Base-by-base conservation (phyloP, 495 filamentous ascomycete genomes). In the Evernia prunastri region DNA sequence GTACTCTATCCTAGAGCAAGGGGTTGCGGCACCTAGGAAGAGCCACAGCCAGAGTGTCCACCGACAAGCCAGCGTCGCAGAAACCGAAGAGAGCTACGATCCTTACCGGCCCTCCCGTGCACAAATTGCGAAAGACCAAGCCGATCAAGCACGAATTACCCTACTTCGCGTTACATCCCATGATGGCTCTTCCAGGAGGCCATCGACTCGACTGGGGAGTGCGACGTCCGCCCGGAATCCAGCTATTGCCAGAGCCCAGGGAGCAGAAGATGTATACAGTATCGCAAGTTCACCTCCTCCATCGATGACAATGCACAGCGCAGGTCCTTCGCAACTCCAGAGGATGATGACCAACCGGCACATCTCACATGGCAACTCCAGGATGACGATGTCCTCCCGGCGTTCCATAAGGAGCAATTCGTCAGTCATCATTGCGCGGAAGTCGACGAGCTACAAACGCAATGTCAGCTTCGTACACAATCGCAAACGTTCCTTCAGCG, bases 401-500 rank as follows among this genome's bases (percentile, higher is more conserved):
- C 76, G 77, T 58, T 84, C 83, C 5, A 58, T 81, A n/a, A 72
- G 79, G 20, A 87, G 75, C 71, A 80, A 82, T 64, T 78, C 82
- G 35, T 81, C 83, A 58, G 76, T 64, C 64, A n/a, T 56, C 64
- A 76, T 68, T 61, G n/a, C 56, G 68, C 37, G 74, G 75, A 49
- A 80, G 81, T 63, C 82, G 33, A 78, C 77, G 51, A 86, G 86
- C 63, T 82, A 85, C 68, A 93, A 85, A 70, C 86, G 92, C 12
- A 86, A 85, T 60, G 87, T 96, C n/a, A 88, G 87, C 71, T 97
- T 97, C 69, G 82, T 80, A 4, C 87, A 89, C 66, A 67, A 80
- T 9, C 77, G 75, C 57, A 80, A 75, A 59, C 74, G 76, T 11
- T 79, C 80, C 4, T 74, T 76, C 33, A 73, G 79, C 10, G 64